These are phyloP conservation scores for Chalciporus sphaerocephalus DNA, from an alignment of 768 basidiomycete species.

Conservation along the genomic window DNA sequence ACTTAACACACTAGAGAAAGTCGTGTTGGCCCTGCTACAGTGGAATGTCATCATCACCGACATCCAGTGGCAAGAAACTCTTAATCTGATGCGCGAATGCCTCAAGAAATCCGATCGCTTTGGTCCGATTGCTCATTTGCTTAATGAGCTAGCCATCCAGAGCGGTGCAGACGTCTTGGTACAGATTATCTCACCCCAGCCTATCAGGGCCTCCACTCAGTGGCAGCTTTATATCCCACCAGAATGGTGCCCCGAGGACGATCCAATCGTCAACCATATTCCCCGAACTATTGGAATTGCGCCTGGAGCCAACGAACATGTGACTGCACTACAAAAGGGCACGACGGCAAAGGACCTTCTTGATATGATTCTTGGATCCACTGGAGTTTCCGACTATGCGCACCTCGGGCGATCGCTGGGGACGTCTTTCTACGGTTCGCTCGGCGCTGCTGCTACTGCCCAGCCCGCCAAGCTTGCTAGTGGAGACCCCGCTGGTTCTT, in stretches of 20 bases:
- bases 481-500: constrained; percentile 15
- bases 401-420: constrained; percentile 10
- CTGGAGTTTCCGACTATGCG: neutral
- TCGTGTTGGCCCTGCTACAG: constrained; percentile 14
- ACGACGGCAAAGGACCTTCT: constrained; percentile 27
- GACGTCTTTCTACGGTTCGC: constrained; percentile 25
- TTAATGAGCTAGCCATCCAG: constrained; percentile 19
- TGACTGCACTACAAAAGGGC: neutral
- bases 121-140: constrained; percentile 13
- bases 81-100: constrained; percentile 18
- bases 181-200: constrained; percentile 14
- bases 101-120: constrained; percentile 30
- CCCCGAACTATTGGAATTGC: constrained; percentile 27
- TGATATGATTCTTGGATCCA: constrained; percentile 24
- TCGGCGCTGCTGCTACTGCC: constrained; percentile 21
- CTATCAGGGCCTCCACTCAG: constrained; percentile 5
- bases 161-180: constrained; percentile 1
- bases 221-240: constrained; percentile 10
- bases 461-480: constrained; percentile 17
- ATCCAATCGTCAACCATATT: constrained; percentile 29
- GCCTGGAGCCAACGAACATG: constrained; percentile 20
- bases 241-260: constrained; percentile 30
- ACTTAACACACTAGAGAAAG: constrained; percentile 25
- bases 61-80: constrained; percentile 21
- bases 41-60: constrained; percentile 24